A percentile compares a stretch with the other conserved stretches of the same genome.
Conservation (phyloP, 192 early-diverging fungal species). For the Phycomyces blakesleeanus region DNA sequence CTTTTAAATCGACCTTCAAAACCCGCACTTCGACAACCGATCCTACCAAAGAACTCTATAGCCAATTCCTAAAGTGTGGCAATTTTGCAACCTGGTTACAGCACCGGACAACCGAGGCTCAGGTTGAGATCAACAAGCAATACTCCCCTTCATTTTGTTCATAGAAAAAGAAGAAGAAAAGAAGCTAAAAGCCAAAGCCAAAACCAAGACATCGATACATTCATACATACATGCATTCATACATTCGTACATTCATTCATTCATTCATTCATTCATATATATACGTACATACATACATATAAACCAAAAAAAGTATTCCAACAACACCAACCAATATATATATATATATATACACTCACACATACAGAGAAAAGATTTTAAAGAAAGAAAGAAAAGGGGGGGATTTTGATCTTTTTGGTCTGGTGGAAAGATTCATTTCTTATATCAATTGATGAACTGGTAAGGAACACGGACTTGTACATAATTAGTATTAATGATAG, state of each 20-base stretch:
- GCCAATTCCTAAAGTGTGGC: slow-evolving; percentile 84
- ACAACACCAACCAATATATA: too few relatives aligned
- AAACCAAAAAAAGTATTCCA: too few relatives aligned
- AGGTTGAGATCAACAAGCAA: slow-evolving; percentile 64
- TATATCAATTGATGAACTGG: too few relatives aligned
- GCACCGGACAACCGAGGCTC: slow-evolving; percentile 70
- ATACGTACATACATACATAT: background rate
- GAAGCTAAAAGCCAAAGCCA: background rate
- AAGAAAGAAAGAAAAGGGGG: too few relatives aligned
- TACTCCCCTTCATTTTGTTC: background rate
- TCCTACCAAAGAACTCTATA: slow-evolving; percentile 77
- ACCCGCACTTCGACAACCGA: slow-evolving; percentile 47
- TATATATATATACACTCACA: too few relatives aligned
- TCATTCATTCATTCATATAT: background rate
- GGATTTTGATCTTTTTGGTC: too few relatives aligned
- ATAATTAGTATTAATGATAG: too few relatives aligned
- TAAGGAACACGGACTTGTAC: too few relatives aligned
- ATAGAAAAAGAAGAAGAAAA: background rate
- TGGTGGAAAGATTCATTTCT: too few relatives aligned
- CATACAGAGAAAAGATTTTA: too few relatives aligned
- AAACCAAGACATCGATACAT: background rate
- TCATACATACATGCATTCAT: slow-evolving; percentile 1
- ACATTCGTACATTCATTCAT: background rate
- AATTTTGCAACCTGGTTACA: slow-evolving; percentile 97
- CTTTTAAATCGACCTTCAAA: slow-evolving; percentile 48